A percentile compares a stretch with the other conserved stretches of the same genome.
Conservation (phyloP, 768 basidiomycete species). For the Cystoderma amianthinum region DNA sequence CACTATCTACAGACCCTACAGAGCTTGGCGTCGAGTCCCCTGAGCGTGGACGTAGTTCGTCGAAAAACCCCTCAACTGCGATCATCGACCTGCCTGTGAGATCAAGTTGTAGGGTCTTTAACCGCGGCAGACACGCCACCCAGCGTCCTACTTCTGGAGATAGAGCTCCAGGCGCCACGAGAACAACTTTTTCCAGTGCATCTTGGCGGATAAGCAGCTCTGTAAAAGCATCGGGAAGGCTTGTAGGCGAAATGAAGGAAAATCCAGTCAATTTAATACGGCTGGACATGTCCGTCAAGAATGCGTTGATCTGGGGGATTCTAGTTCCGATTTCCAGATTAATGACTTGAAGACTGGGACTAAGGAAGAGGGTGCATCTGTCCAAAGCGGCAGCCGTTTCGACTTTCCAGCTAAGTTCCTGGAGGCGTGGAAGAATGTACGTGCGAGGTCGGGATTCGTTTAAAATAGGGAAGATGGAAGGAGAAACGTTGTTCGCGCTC, state of each 20-base stretch:
- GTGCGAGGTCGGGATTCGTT: slow-evolving; percentile 55
- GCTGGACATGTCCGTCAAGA: slow-evolving; percentile 59
- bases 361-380: slow-evolving; percentile 57
- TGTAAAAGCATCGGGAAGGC: slow-evolving; percentile 66
- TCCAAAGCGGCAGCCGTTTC: slow-evolving; percentile 63
- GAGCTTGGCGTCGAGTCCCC: slow-evolving; percentile 70
- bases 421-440: slow-evolving; percentile 65
- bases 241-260: slow-evolving; percentile 63
- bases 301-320: slow-evolving; percentile 50
- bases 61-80: slow-evolving; percentile 78
- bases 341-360: slow-evolving; percentile 52
- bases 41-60: slow-evolving; percentile 55
- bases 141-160: slow-evolving; percentile 67
- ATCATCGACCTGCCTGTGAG: slow-evolving; percentile 60
- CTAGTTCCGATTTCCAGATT: slow-evolving; percentile 56
- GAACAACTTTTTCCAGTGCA: slow-evolving; percentile 49
- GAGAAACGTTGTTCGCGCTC: slow-evolving; percentile 51
- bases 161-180: slow-evolving; percentile 72
- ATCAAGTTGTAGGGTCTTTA: slow-evolving; percentile 65
- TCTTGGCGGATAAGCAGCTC: slow-evolving; percentile 56
- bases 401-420: slow-evolving; percentile 65
- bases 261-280: slow-evolving; percentile 60
- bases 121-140: slow-evolving; percentile 55
- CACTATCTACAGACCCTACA: slow-evolving; percentile 62
- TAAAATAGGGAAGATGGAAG: slow-evolving; percentile 61